Conservation (phyloP, 352 stramenopile genomes). For the Phytophthora sansomeana region DNA sequence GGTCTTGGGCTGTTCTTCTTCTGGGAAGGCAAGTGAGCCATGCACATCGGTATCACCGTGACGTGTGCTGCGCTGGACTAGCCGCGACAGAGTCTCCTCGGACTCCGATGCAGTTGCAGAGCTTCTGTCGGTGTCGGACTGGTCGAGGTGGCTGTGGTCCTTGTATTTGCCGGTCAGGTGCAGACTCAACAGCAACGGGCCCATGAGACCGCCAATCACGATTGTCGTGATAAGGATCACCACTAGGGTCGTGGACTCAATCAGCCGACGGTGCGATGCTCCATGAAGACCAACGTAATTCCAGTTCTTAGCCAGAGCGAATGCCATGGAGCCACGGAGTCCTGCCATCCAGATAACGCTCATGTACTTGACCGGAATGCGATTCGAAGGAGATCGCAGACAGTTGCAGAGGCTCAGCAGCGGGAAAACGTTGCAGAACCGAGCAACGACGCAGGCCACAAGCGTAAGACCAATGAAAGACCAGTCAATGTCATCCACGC, state of each 20-base stretch:
- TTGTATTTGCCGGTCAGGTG: slow-evolving; percentile 50
- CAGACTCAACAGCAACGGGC: slow-evolving; percentile 68
- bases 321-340: slow-evolving; percentile 94
- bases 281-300: slow-evolving; percentile 77
- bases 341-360: slow-evolving; percentile 93
- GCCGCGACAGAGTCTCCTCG: slow-evolving; percentile 35
- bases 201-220: slow-evolving; percentile 78
- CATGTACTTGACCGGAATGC: slow-evolving; percentile 83
- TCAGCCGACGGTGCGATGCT: slow-evolving; percentile 76
- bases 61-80: slow-evolving; percentile 52
- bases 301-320: slow-evolving; percentile 90
- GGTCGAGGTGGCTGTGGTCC: slow-evolving; percentile 41
- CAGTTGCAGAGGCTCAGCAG: slow-evolving; percentile 80
- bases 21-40: slow-evolving; percentile 37
- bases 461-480: slow-evolving; percentile 84
- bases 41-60: slow-evolving; percentile 53
- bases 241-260: slow-evolving; percentile 89
- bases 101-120: slow-evolving; percentile 42
- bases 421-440: slow-evolving; percentile 84
- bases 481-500: slow-evolving; percentile 85
- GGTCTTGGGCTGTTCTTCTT: slow-evolving; percentile 35
- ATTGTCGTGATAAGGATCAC: slow-evolving; percentile 90
- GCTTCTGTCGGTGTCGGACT: slow-evolving; percentile 52
- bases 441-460: slow-evolving; percentile 67
- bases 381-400: slow-evolving; percentile 54